Evolutionary conservation across 2,329 filamentous ascomycete species (phyloP).

Genomic region (Cytospora piceae): DNA sequence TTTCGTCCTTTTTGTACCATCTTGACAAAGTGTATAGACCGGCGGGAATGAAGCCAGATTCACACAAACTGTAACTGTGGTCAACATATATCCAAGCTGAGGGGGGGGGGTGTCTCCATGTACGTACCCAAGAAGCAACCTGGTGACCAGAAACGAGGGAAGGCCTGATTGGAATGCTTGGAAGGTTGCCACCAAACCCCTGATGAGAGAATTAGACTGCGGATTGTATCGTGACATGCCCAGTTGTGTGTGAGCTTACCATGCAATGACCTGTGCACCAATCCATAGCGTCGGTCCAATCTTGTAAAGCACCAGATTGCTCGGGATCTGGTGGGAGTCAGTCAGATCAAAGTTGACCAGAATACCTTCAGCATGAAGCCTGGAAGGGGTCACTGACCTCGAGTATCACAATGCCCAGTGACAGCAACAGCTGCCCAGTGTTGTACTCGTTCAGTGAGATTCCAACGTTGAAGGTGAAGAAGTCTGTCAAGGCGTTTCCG

Average conservation of each 20-base stretch:
- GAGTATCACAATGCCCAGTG: slow-evolving; percentile 52
- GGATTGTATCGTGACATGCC: neutral
- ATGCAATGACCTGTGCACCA: slow-evolving; percentile 42
- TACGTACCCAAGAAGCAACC: slow-evolving; percentile 43
- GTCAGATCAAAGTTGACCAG: neutral
- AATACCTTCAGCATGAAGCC: neutral
- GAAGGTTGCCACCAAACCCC: slow-evolving; percentile 44
- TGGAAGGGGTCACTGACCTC: slow-evolving; percentile 34
- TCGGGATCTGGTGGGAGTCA: slow-evolving; percentile 32
- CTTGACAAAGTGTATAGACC: slow-evolving; percentile 51
- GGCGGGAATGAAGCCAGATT: slow-evolving; percentile 51
- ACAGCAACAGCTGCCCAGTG: slow-evolving; percentile 54
- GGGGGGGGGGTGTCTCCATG: slow-evolving; percentile 19
- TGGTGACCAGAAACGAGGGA: slow-evolving; percentile 42
- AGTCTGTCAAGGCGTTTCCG: slow-evolving; percentile 56
- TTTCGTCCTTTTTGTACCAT: slow-evolving; percentile 53
- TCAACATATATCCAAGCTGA: neutral
- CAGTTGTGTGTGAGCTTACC: slow-evolving; percentile 27
- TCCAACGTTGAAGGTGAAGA: slow-evolving; percentile 50
- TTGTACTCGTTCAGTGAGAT: slow-evolving; percentile 57
- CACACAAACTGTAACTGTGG: slow-evolving; percentile 34
- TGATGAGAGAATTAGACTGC: slow-evolving; percentile 1
- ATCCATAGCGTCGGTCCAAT: slow-evolving; percentile 44
- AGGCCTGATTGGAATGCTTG: slow-evolving; percentile 46
- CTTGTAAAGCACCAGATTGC: slow-evolving; percentile 37